Percentiles rank a stretch among this genome's conserved stretches.
Conservation (phyloP, 2,329 filamentous ascomycete species). For the Dactylellina cionopaga region DNA sequence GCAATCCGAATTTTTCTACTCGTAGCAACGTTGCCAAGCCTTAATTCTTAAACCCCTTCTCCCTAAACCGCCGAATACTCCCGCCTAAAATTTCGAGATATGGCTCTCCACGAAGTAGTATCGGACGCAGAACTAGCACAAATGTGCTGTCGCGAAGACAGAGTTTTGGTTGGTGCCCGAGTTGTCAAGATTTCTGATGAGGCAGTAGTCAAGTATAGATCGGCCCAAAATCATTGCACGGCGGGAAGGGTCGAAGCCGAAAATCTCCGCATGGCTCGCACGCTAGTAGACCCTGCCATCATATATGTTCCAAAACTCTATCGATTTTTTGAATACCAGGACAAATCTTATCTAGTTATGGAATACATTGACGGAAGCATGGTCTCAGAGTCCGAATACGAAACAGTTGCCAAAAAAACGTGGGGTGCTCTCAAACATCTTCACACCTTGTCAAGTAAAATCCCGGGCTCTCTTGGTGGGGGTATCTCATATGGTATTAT, state of each 20-base stretch:
- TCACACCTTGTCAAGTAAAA: background rate
- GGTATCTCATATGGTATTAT: constrained; percentile 1
- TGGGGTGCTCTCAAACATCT: background rate
- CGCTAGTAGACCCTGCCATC: background rate
- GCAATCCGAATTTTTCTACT: too few species aligned
- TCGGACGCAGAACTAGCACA: constrained; percentile 2
- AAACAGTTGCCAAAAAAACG: background rate
- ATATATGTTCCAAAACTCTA: constrained; percentile 1
- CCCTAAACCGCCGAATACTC: background rate
- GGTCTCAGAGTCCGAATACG: background rate
- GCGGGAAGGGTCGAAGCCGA: background rate
- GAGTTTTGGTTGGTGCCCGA: background rate
- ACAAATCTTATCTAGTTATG: constrained; percentile 6
- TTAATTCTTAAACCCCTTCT: too few species aligned
- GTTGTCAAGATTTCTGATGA: constrained; percentile 17
- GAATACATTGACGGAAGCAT: background rate
- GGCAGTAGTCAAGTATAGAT: constrained; percentile 7
- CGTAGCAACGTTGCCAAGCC: too few species aligned
- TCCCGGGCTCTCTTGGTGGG: background rate
- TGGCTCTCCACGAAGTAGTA: constrained; percentile 7
- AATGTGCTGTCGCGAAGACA: background rate
- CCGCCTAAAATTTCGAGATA: background rate
- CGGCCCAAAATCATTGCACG: too few species aligned
- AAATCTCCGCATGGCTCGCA: constrained; percentile 9
- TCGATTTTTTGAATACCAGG: background rate